A percentile compares a stretch with the other conserved stretches of the same genome.
These are phyloP conservation scores for Aspergillus cristatus DNA, from an alignment of 495 filamentous ascomycete species.

Conservation along the genomic window DNA sequence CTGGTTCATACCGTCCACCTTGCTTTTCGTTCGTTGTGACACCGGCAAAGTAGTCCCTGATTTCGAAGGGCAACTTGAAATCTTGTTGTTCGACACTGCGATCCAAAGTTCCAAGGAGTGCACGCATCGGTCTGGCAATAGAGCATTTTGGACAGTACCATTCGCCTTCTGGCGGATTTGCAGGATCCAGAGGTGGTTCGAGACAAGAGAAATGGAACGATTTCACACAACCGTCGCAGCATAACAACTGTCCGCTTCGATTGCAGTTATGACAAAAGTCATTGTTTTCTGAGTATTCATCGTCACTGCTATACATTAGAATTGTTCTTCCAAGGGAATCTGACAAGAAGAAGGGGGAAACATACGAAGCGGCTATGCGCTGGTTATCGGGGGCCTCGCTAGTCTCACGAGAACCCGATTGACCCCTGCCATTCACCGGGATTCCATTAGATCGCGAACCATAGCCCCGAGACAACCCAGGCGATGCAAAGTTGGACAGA, in stretches of 20 bases:
- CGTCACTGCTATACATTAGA: constrained; percentile 10
- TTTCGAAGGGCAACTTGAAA: constrained; percentile 59
- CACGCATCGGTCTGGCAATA: constrained; percentile 45
- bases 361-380: constrained; percentile 12
- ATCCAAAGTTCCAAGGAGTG: constrained; percentile 49
- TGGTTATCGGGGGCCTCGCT: constrained; percentile 20
- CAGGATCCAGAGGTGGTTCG: constrained; percentile 62
- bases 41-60: constrained; percentile 65
- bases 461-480: neutral
- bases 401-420: constrained; percentile 12
- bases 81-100: constrained; percentile 52
- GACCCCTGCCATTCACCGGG: constrained; percentile 1
- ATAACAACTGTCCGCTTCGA: constrained; percentile 72
- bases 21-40: constrained; percentile 52
- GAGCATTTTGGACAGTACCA: constrained; percentile 80
- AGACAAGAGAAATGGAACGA: constrained; percentile 83
- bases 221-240: constrained; percentile 82
- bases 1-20: constrained; percentile 71
- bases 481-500: constrained; percentile 9
- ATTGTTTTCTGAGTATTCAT: constrained; percentile 55
- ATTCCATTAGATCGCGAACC: neutral
- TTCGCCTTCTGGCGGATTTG: constrained; percentile 56
- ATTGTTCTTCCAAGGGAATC: too few relatives aligned
- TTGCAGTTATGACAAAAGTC: constrained; percentile 81
- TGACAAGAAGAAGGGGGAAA: neutral